Evolutionary conservation across 192 early-diverging fungal species (phyloP).

Genomic region (Linnemannia hyalina): DNA sequence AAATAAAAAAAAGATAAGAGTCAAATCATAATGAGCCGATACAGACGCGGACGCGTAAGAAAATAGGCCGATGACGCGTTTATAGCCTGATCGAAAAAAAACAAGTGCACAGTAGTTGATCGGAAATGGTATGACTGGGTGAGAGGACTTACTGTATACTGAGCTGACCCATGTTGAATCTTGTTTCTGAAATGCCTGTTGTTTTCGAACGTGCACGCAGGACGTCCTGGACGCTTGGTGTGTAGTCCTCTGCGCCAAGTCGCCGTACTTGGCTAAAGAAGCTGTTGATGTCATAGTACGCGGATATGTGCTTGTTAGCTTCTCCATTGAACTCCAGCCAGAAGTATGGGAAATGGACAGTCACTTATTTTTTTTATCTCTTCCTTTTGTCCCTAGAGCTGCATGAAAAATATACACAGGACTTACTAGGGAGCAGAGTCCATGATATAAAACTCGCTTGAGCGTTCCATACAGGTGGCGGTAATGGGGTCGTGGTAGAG

Average conservation of each 20-base stretch:
- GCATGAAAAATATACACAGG: neutral
- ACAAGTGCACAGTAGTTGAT: too few relatives aligned
- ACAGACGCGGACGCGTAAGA: neutral
- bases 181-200: constrained; percentile 96
- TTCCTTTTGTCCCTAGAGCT: neutral
- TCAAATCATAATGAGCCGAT: neutral
- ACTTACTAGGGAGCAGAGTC: constrained; percentile 92
- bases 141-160: constrained; percentile 79
- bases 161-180: constrained; percentile 91
- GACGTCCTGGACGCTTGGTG: constrained; percentile 95
- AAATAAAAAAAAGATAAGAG: neutral
- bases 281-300: constrained; percentile 55
- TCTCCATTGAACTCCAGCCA: neutral
- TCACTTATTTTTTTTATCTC: neutral
- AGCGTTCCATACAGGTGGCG: constrained; percentile 73
- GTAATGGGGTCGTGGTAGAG: constrained; percentile 82
- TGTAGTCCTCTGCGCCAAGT: constrained; percentile 85
- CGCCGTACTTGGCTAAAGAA: constrained; percentile 94
- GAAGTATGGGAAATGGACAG: neutral
- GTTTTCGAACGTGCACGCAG: constrained; percentile 97
- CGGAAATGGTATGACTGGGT: neutral
- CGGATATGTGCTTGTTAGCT: constrained; percentile 8
- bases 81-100: neutral
- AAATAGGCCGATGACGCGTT: neutral
- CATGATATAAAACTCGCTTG: constrained; percentile 90